phyloP scores from a whole-genome alignment of 148 eudicot genomes.

The Rhododendron ovatum region DNA sequence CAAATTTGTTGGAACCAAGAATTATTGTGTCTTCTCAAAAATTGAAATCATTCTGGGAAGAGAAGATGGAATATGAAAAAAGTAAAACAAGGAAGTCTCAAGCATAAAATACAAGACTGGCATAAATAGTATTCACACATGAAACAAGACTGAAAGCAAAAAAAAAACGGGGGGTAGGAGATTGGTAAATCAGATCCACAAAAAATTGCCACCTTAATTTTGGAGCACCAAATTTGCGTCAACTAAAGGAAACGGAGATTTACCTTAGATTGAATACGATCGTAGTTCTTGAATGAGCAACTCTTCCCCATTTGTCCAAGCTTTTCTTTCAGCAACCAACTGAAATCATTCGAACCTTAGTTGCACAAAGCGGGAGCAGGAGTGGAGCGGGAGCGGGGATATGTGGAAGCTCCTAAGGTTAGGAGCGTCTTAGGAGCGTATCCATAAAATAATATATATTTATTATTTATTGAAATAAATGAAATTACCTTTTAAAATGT shows the following conservation, averaged over 20 bases:
- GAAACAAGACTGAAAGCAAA: not conserved
- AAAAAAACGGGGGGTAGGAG: not conserved
- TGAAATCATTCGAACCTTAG: constrained; percentile 51
- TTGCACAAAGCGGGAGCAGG: too few species aligned
- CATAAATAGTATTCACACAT: not conserved
- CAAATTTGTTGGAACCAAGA: not conserved
- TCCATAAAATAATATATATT: too few species aligned
- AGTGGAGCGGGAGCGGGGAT: too few species aligned
- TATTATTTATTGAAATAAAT: too few species aligned
- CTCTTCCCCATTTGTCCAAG: constrained; percentile 52
- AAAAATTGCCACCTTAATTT: not conserved
- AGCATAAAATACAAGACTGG: not conserved
- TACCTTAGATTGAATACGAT: constrained; percentile 58
- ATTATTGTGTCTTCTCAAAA: constrained; percentile 29
- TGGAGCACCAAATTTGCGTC: not conserved
- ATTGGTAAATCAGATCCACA: not conserved
- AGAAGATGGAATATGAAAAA: not conserved
- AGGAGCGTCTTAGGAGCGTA: too few species aligned
- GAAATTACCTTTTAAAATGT: too few species aligned
- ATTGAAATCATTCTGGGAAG: constrained; percentile 49
- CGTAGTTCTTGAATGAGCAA: constrained; percentile 52
- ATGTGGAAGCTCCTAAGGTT: too few species aligned
- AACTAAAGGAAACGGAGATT: not conserved
- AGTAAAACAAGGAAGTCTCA: not conserved
- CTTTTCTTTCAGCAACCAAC: constrained; percentile 56